phyloP scores from a whole-genome alignment of 129 eudicot genomes.

The Helichrysum umbraculigerum region DNA sequence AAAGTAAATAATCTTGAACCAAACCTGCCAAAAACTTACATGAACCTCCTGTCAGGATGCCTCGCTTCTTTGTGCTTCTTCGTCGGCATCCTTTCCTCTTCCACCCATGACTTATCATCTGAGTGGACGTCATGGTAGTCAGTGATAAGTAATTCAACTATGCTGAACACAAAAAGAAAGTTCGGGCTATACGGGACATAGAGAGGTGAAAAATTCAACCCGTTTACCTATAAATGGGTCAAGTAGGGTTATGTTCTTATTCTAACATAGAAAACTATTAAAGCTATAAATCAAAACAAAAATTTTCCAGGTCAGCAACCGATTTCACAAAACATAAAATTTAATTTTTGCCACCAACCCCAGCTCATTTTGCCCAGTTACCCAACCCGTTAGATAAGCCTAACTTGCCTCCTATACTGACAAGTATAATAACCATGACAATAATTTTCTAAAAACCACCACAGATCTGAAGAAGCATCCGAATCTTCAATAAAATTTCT shows the following conservation, averaged over 20 bases:
- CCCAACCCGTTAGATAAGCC: not conserved
- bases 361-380: not conserved
- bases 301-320: not conserved
- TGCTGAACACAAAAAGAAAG: slow-evolving; percentile 5
- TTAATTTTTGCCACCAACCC: not conserved
- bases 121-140: not conserved
- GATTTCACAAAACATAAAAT: not conserved
- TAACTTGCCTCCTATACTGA: not conserved
- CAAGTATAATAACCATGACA: not conserved
- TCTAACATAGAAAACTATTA: too few species aligned
- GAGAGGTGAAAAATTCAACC: too few species aligned
- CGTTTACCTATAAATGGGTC: too few species aligned
- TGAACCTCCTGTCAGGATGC: slow-evolving; percentile 10
- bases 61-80: slow-evolving; percentile 2
- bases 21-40: slow-evolving; percentile 25
- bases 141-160: not conserved
- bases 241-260: too few species aligned
- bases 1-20: not conserved
- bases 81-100: slow-evolving; percentile 11
- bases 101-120: slow-evolving; percentile 13
- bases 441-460: not conserved
- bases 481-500: not conserved
- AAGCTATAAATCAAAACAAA: not conserved
- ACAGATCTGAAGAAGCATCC: not conserved
- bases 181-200: not conserved